Conservation (phyloP, 805 yeast species). For the Lipomyces starkeyi region DNA sequence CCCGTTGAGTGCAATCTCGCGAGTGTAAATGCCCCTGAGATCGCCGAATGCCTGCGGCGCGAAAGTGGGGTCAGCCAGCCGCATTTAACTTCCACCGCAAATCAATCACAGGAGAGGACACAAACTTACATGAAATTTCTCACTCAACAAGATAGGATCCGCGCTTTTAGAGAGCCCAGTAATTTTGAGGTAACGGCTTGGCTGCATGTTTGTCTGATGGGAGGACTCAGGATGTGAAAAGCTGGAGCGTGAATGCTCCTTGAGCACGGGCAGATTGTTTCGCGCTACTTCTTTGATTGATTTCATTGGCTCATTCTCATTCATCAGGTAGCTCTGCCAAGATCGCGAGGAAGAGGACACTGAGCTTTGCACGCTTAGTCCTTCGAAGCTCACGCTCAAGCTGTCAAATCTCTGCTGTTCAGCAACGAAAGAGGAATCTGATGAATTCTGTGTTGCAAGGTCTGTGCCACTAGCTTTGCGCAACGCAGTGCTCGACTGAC, state of each 20-base stretch:
- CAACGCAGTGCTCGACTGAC: not conserved
- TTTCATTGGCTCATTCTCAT: constrained; percentile 3
- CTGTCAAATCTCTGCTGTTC: constrained; percentile 27
- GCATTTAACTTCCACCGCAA: not conserved
- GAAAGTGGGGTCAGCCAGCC: not conserved
- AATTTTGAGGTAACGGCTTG: constrained; percentile 34
- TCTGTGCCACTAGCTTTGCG: constrained; percentile 11
- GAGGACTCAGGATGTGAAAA: constrained; percentile 8
- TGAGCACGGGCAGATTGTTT: constrained; percentile 15
- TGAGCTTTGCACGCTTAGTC: constrained; percentile 23
- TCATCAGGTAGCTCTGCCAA: constrained; percentile 15
- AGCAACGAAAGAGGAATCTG: constrained; percentile 20
- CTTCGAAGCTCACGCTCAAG: constrained; percentile 24
- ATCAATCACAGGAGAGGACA: not conserved
- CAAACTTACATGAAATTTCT: constrained; percentile 25
- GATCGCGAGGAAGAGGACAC: constrained; percentile 25
- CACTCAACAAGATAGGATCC: constrained; percentile 22
- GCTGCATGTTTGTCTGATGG: constrained; percentile 1
- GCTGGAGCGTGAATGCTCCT: constrained; percentile 24
- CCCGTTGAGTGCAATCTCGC: constrained; percentile 38
- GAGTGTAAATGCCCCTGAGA: constrained; percentile 39
- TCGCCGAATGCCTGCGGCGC: constrained; percentile 37
- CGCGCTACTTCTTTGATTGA: constrained; percentile 4
- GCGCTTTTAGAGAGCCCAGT: constrained; percentile 30
- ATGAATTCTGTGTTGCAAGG: constrained; percentile 8